Evolutionary conservation across 1,139 yeast genomes (phyloP).

Genomic region (Geotrichum australiense): DNA sequence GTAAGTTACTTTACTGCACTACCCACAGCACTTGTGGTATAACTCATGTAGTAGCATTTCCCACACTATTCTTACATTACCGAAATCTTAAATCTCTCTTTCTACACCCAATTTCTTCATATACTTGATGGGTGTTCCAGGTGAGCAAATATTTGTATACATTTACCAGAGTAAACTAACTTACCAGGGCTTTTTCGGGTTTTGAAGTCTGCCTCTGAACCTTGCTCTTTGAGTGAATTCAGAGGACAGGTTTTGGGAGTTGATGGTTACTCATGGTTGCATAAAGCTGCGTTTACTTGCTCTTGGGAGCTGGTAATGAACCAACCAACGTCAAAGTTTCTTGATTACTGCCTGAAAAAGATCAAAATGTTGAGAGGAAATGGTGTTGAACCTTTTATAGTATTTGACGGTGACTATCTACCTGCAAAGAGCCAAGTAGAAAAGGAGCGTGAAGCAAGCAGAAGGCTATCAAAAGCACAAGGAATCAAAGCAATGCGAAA

Average conservation of each 20-base stretch:
- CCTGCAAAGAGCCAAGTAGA: constrained; percentile 79
- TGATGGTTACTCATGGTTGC: constrained; percentile 97
- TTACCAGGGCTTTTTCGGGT: constrained; percentile 70
- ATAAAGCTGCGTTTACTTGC: constrained; percentile 75
- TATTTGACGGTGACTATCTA: constrained; percentile 86
- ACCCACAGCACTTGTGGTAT: too few species aligned
- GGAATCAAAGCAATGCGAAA: constrained; percentile 36
- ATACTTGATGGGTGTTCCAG: constrained; percentile 25
- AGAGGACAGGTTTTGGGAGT: constrained; percentile 78
- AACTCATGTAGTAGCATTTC: too few species aligned
- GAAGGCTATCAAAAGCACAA: constrained; percentile 49
- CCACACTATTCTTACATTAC: not conserved
- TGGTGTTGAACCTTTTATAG: constrained; percentile 77
- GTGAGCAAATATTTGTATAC: constrained; percentile 13
- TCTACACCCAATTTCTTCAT: too few species aligned
- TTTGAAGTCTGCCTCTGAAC: constrained; percentile 63
- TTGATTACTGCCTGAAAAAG: constrained; percentile 48
- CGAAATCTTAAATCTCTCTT: too few species aligned
- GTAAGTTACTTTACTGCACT: too few species aligned
- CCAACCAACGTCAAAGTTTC: constrained; percentile 60
- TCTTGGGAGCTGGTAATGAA: constrained; percentile 75
- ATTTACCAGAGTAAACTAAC: constrained; percentile 33
- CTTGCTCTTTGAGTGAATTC: constrained; percentile 51
- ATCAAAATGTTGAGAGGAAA: constrained; percentile 57
- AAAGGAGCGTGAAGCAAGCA: constrained; percentile 50